phyloP scores from a whole-genome alignment of 768 basidiomycete genomes.

The Auricularia cornea region DNA sequence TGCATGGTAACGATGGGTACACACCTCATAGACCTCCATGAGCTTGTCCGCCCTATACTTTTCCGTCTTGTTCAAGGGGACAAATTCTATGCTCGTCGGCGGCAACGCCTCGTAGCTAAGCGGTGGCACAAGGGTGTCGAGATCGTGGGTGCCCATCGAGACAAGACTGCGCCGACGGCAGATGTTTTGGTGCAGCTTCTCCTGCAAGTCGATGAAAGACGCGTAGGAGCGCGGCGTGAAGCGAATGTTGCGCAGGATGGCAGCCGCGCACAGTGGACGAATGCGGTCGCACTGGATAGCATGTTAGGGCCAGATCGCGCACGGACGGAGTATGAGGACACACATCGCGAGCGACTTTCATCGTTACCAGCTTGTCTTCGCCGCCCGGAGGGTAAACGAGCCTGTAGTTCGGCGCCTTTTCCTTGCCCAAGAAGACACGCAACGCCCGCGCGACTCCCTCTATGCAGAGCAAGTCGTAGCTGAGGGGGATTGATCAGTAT shows the following conservation, averaged over 20 bases:
- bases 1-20: constrained; percentile 11
- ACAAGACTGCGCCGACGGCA: constrained; percentile 85
- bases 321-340: constrained; percentile 17
- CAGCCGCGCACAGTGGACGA: constrained; percentile 86
- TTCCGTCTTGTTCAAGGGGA: constrained; percentile 71
- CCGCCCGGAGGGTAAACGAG: constrained; percentile 65
- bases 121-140: constrained; percentile 79
- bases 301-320: not conserved
- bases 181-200: constrained; percentile 96
- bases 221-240: constrained; percentile 87
- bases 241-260: constrained; percentile 80
- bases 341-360: constrained; percentile 67
- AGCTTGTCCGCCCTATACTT: constrained; percentile 81
- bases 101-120: constrained; percentile 80
- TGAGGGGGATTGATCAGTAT: constrained; percentile 22
- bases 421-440: constrained; percentile 68
- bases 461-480: constrained; percentile 96
- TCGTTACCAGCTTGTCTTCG: constrained; percentile 54
- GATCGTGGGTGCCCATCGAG: constrained; percentile 94
- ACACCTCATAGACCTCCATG: constrained; percentile 89
- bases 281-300: constrained; percentile 61
- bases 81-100: constrained; percentile 87
- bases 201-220: constrained; percentile 98
- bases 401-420: constrained; percentile 61
- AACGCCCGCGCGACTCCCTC: constrained; percentile 90